Percentiles rank a stretch among this genome's conserved stretches.
Evolutionary conservation across 108 stramenopile genomes (phyloP).

Genomic region (Cafeteria roenbergensis): DNA sequence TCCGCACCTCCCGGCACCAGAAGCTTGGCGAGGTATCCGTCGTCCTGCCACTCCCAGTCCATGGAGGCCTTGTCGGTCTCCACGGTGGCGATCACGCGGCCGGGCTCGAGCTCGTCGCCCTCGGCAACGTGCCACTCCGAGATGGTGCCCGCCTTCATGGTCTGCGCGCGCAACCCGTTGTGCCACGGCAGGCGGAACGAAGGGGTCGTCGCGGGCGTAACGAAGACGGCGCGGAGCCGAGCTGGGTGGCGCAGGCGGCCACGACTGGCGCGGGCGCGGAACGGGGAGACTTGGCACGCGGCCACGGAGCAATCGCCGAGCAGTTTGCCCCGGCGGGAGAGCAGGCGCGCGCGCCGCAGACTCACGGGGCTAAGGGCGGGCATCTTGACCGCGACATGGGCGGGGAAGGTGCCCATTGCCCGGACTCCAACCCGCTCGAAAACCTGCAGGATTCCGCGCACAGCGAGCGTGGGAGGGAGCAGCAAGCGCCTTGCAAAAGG

Average conservation of each 20-base stretch:
- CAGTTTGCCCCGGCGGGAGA: background rate
- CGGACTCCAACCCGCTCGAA: no score
- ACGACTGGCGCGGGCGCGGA: background rate
- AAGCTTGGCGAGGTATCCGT: conserved; percentile 57
- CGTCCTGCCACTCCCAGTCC: conserved; percentile 84
- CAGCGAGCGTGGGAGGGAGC: no score
- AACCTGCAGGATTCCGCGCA: no score
- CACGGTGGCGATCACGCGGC: conserved; percentile 79
- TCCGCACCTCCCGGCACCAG: conserved; percentile 12
- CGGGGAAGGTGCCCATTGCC: background rate
- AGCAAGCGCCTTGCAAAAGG: no score
- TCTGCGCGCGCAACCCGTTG: background rate
- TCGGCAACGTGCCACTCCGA: conserved; percentile 70
- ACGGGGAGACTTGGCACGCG: background rate
- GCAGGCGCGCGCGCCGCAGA: background rate
- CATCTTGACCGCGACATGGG: conserved; percentile 70
- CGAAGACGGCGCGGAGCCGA: background rate
- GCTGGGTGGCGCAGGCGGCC: background rate
- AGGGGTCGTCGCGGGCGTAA: background rate
- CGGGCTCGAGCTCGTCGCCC: conserved; percentile 67
- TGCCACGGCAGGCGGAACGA: background rate
- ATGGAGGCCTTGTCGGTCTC: conserved; percentile 97
- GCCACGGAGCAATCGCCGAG: background rate
- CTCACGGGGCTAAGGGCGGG: conserved; percentile 79
- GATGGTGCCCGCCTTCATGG: conserved; percentile 55